Conservation (phyloP, 495 filamentous ascomycete genomes). For the Xylaria venustula region DNA sequence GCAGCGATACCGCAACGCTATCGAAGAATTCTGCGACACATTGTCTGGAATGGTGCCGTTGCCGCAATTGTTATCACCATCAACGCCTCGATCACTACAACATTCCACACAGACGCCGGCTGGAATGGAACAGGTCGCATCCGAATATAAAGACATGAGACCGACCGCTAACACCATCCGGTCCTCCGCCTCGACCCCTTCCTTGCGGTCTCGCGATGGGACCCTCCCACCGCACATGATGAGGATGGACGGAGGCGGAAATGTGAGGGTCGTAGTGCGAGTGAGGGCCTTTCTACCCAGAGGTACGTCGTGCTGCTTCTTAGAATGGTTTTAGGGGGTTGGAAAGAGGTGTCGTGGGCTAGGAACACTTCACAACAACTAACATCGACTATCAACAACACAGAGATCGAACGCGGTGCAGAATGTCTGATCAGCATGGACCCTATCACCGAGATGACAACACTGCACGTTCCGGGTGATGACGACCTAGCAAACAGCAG, state of each 20-base stretch:
- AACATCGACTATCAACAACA: constrained; percentile 1
- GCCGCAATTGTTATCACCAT: constrained; percentile 24
- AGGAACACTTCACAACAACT: background rate
- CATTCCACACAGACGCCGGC: constrained; percentile 5
- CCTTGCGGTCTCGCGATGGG: constrained; percentile 70
- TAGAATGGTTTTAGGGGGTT: background rate
- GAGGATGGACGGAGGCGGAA: constrained; percentile 64
- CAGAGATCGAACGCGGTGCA: constrained; percentile 78
- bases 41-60: constrained; percentile 48
- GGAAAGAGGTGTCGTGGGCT: background rate
- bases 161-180: constrained; percentile 35
- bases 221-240: constrained; percentile 46
- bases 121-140: constrained; percentile 3
- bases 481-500: constrained; percentile 64
- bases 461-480: constrained; percentile 65
- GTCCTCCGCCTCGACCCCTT: constrained; percentile 65
- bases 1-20: constrained; percentile 27
- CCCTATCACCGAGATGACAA: constrained; percentile 76
- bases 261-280: constrained; percentile 92
- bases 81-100: background rate
- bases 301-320: constrained; percentile 56
- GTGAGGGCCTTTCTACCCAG: constrained; percentile 84
- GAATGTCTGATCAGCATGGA: constrained; percentile 90
- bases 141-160: constrained; percentile 9
- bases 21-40: constrained; percentile 42